A percentile compares a stretch with the other conserved stretches of the same genome.
Evolutionary conservation across 495 filamentous ascomycete species (phyloP).

Genomic region (Penicillium flavigenum): DNA sequence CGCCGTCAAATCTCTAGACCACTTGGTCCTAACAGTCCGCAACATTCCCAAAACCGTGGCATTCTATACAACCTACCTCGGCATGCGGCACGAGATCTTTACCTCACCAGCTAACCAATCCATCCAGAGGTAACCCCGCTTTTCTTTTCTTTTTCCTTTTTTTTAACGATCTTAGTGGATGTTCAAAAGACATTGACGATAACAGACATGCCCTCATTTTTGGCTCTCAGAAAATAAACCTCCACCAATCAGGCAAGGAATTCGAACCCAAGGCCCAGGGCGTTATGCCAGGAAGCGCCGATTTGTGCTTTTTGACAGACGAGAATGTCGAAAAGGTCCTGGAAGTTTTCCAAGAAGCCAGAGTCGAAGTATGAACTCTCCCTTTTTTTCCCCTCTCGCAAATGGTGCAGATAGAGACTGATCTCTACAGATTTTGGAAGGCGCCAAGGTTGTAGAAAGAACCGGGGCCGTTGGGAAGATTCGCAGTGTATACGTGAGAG

Average conservation of each 20-base stretch:
- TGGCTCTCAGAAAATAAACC: constrained; percentile 55
- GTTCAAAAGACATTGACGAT: background rate
- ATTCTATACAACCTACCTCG: constrained; percentile 50
- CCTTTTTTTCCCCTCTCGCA: no score
- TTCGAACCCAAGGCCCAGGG: constrained; percentile 54
- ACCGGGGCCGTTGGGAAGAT: constrained; percentile 51
- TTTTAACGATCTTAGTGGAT: background rate
- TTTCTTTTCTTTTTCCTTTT: background rate
- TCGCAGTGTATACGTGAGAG: constrained; percentile 55
- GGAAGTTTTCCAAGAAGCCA: constrained; percentile 31
- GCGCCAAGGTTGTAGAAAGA: constrained; percentile 46
- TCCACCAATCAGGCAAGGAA: constrained; percentile 52
- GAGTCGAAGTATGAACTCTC: constrained; percentile 35
- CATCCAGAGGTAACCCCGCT: constrained; percentile 28
- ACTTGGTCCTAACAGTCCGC: constrained; percentile 52
- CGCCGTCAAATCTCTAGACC: constrained; percentile 48
- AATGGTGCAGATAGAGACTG: constrained; percentile 3
- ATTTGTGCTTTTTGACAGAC: constrained; percentile 54
- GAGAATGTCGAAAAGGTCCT: constrained; percentile 41
- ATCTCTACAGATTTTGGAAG: constrained; percentile 35
- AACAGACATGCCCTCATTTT: constrained; percentile 50
- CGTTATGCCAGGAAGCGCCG: constrained; percentile 50
- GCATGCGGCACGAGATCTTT: constrained; percentile 52
- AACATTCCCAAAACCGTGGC: constrained; percentile 44
- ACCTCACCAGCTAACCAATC: constrained; percentile 31